Conservation (phyloP, 2,329 filamentous ascomycete genomes). For the Neofusicoccum sp. region DNA sequence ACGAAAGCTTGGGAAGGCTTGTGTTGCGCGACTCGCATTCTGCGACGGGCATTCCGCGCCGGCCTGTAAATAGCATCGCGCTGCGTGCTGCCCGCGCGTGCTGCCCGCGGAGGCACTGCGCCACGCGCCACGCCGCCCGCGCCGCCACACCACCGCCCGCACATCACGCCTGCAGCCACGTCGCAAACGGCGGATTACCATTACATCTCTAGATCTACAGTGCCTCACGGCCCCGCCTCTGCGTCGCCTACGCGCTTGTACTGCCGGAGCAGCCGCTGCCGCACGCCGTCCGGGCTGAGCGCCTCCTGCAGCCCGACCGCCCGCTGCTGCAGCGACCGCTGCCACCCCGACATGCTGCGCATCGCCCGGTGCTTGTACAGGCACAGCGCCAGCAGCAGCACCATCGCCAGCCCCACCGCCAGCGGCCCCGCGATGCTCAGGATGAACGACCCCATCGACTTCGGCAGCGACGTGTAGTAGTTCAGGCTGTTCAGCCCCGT, state of each 20-base stretch:
- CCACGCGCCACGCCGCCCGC: not conserved
- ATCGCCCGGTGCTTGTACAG: constrained; percentile 18
- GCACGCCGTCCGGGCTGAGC: constrained; percentile 6
- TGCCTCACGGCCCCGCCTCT: constrained; percentile 8
- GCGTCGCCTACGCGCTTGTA: constrained; percentile 15
- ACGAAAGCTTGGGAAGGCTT: constrained; percentile 13
- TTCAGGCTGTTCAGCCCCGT: constrained; percentile 17
- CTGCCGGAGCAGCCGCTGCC: constrained; percentile 4
- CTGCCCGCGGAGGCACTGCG: not conserved
- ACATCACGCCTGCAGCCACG: not conserved
- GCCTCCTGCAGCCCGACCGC: constrained; percentile 15
- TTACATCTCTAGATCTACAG: not conserved
- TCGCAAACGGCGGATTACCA: not conserved
- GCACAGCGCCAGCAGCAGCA: constrained; percentile 11
- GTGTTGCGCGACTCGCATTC: not conserved
- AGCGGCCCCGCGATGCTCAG: constrained; percentile 13
- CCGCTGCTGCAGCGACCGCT: constrained; percentile 17
- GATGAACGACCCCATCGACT: constrained; percentile 13
- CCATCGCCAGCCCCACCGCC: constrained; percentile 1
- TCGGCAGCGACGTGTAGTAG: constrained; percentile 14
- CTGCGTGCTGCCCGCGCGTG: not conserved
- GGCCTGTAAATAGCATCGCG: constrained; percentile 1
- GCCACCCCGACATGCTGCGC: constrained; percentile 16
- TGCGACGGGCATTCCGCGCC: not conserved
- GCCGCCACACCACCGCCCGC: not conserved